Base-by-base conservation (phyloP, 2,329 filamentous ascomycete species). In the Zymoseptoria passerinii region DNA sequence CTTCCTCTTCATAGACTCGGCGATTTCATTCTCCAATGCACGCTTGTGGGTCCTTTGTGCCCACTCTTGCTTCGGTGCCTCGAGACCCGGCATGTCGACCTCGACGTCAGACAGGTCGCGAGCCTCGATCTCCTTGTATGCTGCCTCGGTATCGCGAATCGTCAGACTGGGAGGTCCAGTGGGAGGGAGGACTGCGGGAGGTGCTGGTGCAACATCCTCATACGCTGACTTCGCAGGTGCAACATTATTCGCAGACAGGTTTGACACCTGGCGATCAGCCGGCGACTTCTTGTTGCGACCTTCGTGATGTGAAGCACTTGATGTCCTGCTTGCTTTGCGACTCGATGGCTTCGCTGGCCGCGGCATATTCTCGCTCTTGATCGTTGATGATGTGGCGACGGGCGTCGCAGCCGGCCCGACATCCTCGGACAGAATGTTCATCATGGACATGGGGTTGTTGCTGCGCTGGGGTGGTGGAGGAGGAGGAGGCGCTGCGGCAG, bases 381-480 rank as follows among this genome's bases (percentile, higher is more conserved):
- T 23, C 4, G 28, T 27, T 56, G 16, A 54, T 27, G 58, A 35
- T 50, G 57, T 40, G 50, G 58, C 52, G 44, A 62, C 55, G 28
- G 52, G 52, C 19, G 50, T 23, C 7, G 23, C 10, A 44, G 35
- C 35, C 35, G 35, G 35, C 35, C 35, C 35, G 54, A 50, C 50
- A 20, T 56, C 29, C 65, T 84, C 91, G 3, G 90, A 92, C 50
- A 97, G 85, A 60, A 97, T 95, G 71, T 92, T 96, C 65, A 90
- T 94, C 70, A 97, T 94, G 4, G 92, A 94, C 92, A 96, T 96
- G 55, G 92, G 88, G 71, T 95, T 89, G 59, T 87, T 86, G 48
- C 86, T 81, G 72, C 91, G 85, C 19, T 66, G 62, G 20, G 73
- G 69, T 49, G 70, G 70, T 58, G 74, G 72, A 29, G 73, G 71